phyloP scores from a whole-genome alignment of 2,329 filamentous ascomycete genomes.

The Rhynchosporium agropyri region DNA sequence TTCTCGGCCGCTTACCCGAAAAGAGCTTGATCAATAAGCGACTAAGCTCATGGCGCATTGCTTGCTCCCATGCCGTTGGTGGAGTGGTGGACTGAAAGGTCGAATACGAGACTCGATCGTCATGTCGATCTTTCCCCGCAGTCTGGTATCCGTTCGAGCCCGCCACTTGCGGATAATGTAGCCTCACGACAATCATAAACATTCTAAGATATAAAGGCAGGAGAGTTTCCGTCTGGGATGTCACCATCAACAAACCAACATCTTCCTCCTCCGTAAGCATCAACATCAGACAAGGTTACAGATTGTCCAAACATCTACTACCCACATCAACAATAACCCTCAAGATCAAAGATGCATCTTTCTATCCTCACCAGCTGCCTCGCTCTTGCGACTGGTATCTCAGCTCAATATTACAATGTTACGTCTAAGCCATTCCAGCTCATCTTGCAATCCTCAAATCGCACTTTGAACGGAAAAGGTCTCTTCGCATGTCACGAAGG shows the following conservation, averaged over 20 bases:
- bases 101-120: conserved; percentile 15
- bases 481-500: conserved; percentile 51
- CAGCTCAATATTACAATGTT: conserved; percentile 40
- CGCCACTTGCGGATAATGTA: conserved; percentile 13
- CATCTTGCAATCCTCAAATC: conserved; percentile 44
- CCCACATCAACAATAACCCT: background rate
- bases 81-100: background rate
- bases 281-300: background rate
- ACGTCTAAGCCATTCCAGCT: conserved; percentile 50
- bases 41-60: conserved; percentile 5
- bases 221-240: background rate
- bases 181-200: conserved; percentile 6
- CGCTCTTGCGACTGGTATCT: conserved; percentile 28
- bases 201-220: conserved; percentile 6
- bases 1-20: conserved; percentile 2
- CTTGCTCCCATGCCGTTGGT: background rate
- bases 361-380: conserved; percentile 30
- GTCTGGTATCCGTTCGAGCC: background rate
- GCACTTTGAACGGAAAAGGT: conserved; percentile 44
- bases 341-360: conserved; percentile 30
- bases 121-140: conserved; percentile 17
- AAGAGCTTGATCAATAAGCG: background rate
- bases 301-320: background rate
- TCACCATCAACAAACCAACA: background rate
- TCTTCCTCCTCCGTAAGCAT: background rate